Evolutionary conservation across 768 basidiomycete species (phyloP), one percentile per base, ranked within the genome.

Genomic region (Dictyophora rubrovolvata): DNA sequence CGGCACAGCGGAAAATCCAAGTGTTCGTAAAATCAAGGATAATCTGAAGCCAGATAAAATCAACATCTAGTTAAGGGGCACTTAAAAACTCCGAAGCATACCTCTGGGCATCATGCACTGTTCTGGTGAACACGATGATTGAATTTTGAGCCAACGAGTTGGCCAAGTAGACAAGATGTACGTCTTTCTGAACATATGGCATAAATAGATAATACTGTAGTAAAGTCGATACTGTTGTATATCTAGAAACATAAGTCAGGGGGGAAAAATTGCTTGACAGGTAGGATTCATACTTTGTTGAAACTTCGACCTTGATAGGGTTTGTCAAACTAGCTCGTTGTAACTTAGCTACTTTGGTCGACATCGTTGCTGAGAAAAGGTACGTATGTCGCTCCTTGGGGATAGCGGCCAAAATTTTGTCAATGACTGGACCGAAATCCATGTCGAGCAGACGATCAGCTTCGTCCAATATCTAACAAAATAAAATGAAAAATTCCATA

Each of bases 281-380:
- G 59, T 16, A 54, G 16, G 53, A 1, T 10, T 69, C 86, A 65
- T 71, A 93, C 93, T 95, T 97, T 67, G 87, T 81, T 7, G 89
- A 87, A 1, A 97, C 92, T 70, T 98, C 94, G 1, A 98, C 84
- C 63, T 88, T 81, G 22, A 94, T 83, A n/a, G 96, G 96, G 68
- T 95, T 93, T 34, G 82, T 81, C 67, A 98, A 75, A 76, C 91
- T 93, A 34, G 96, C 94, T 55, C 95, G 75, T 69, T 98, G 95
- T 11, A 99, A 77, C 71, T 97, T 97, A 11, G 89, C 92, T 3
- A 99, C 93, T 73, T 97, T 98, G 14, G 92, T 93, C 11, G 96
- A 95, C 95, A 99, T 98, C 20, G 95, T 98, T 6, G 95, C 96
- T 12, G 95, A 97, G 75, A 93, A 99, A 1, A 99, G 80, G 68